Evolutionary conservation across 176 grass and related monocot species (phyloP), one percentile per base, ranked within the genome.

Genomic region (Musa schizocarpa): DNA sequence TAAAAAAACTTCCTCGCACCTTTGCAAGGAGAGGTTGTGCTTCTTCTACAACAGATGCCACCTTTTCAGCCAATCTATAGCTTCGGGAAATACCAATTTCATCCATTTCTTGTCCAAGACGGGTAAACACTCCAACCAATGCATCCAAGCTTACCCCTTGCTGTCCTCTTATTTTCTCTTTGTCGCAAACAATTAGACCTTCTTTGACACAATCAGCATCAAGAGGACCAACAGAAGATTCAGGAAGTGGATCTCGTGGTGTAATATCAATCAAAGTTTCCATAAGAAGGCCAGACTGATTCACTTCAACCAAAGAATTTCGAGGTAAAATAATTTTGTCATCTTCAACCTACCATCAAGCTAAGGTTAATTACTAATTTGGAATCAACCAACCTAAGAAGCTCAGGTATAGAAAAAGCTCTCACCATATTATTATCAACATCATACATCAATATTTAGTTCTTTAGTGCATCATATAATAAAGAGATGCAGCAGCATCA

Each of bases 251-350:
- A 78, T 99, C 76, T 79, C 75, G 87, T 14, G 95, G 95, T 68
- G 90, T 91, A 73, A 99, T 89, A 80, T 99, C 95, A 65, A 99
- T 94, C 54, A 91, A 74, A 0, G 95, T 99, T 76, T 99, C 95
- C 95, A 99, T 94, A 71, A 99, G 95, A 68, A 99, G 95, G 27
- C 95, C 95, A 5, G 95, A 99, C 76, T 99, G 95, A 50, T 99
- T 99, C 51, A 94, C 95, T 80, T 94, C 95, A 63, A 99, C 86
- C 22, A 81, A 27, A 9, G 95, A 99, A 82, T 99, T 99, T 49
- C 81, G 82, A 13, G 95, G 95, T 74, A 99, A 67, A 55, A 99
- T 89, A 65, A 94, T 91, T 79, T 94, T 92, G 74, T 94, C 95
- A 84, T 99, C 95, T 43, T 94, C 90, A 71, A 99, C 80, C 95